These are phyloP conservation scores for Artemisia annua DNA, from an alignment of 129 eudicot genomes.

Conservation along the genomic window DNA sequence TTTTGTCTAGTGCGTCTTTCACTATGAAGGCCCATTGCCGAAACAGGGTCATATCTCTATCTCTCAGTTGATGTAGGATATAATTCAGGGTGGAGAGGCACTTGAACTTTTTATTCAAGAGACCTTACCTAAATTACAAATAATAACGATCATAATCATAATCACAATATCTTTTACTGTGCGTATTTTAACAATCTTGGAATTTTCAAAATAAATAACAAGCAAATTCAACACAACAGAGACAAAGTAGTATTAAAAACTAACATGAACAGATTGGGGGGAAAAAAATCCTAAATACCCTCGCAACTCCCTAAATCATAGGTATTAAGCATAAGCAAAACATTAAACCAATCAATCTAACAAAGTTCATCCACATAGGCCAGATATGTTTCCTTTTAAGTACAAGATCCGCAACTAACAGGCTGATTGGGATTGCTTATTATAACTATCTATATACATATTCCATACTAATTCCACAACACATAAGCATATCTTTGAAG, in stretches of 20 bases:
- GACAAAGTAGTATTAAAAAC: constrained; percentile 2
- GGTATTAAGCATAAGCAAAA: too few relatives aligned
- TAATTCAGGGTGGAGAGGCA: constrained; percentile 8
- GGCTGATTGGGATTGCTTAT: too few relatives aligned
- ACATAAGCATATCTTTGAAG: too few relatives aligned
- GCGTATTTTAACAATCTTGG: neutral
- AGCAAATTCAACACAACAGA: too few relatives aligned
- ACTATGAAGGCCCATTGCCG: constrained; percentile 39
- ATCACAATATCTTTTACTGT: constrained; percentile 3
- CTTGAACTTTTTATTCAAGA: constrained; percentile 14
- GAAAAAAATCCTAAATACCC: neutral
- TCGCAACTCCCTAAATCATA: too few relatives aligned
- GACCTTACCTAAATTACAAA: constrained; percentile 18
- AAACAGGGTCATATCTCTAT: constrained; percentile 29
- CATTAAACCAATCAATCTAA: too few relatives aligned
- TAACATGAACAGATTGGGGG: neutral
- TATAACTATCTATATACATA: too few relatives aligned
- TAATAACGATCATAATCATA: neutral
- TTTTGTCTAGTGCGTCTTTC: constrained; percentile 48
- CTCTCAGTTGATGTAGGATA: neutral
- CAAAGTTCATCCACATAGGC: too few relatives aligned
- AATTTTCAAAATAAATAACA: neutral
- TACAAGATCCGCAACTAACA: too few relatives aligned
- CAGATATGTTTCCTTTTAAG: too few relatives aligned
- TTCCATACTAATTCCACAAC: too few relatives aligned